Base-by-base conservation (phyloP, 2,329 filamentous ascomycete species). In the Lecanicillium sp. region DNA sequence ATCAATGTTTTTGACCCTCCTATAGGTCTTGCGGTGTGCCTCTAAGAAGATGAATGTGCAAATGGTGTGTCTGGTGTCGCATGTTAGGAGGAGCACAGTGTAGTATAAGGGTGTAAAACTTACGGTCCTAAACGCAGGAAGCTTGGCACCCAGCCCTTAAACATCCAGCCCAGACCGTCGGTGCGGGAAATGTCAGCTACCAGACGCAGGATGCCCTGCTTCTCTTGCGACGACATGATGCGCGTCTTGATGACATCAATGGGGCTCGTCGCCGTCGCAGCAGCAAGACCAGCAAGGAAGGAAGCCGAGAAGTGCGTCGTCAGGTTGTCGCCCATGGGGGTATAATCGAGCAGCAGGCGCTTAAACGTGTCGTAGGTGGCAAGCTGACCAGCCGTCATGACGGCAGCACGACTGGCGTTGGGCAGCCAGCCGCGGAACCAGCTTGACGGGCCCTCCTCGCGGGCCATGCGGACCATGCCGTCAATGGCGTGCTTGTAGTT, bases 401-500 rank as follows among this genome's bases (percentile, higher is more conserved):
- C 76, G n/a, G 84, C 81, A 10, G 86, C 87, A 44, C 87, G 76
- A 49, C 81, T 74, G 50, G 77, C 81, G 63, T 94, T 94, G 38
- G 87, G 86, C 73, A 84, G 80, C 22, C 89, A 84, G 39, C 87
- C 92, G 40, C 89, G 77, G 69, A 94, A 95, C 52, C 94, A 74
- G 53, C 78, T 83, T 40, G 64, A 59, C 15, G 79, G 56, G 3
- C 92, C 92, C 64, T 98, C 92, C 48, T 87, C 79, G 40, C 82
- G 76, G n/a, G 81, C 74, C 86, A 97, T 95, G 47, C 87, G 80
- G 18, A 84, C 65, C 52, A 97, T 70, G 19, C 92, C 92, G 57
- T 97, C 82, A 34, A 96, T 60, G 3, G 89, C 92, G 60, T 97
- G 77, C 46, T 79, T 82, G 67, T 98, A 98, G 62, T 94, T 92